Evolutionary conservation across 352 stramenopile species (phyloP).

Genomic region (Phytophthora brassicae): DNA sequence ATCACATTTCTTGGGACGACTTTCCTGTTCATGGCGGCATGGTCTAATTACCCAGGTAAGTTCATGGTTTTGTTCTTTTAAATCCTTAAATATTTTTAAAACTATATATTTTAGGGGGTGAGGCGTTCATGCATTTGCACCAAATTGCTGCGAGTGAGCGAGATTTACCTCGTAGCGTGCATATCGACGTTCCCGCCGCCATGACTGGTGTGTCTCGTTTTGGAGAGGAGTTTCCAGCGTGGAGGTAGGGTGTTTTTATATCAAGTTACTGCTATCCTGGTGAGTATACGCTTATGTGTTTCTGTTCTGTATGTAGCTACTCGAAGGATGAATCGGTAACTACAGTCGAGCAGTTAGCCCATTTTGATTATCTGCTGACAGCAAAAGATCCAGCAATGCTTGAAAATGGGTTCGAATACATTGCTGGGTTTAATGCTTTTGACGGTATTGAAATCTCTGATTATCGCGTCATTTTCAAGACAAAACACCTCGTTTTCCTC

Average conservation of each 20-base stretch:
- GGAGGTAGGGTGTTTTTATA: constrained; percentile 53
- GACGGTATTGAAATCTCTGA: constrained; percentile 35
- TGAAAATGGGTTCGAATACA: constrained; percentile 44
- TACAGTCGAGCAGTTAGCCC: constrained; percentile 40
- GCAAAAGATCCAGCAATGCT: constrained; percentile 38
- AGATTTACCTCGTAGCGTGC: constrained; percentile 48
- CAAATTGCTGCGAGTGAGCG: constrained; percentile 37
- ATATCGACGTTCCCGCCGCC: constrained; percentile 93
- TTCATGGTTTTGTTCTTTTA: background rate
- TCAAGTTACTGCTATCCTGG: background rate
- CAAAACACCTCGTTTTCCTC: constrained; percentile 52
- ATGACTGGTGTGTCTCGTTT: constrained; percentile 95
- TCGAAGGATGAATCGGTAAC: constrained; percentile 73
- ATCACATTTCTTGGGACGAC: constrained; percentile 44
- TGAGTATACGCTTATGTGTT: background rate
- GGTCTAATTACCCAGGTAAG: constrained; percentile 93
- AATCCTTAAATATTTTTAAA: constrained; percentile 4
- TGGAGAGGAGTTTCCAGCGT: constrained; percentile 73
- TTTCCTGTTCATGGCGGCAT: constrained; percentile 76
- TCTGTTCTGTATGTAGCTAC: constrained; percentile 43
- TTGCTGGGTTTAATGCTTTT: constrained; percentile 55
- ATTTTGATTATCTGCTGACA: constrained; percentile 74
- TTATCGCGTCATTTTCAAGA: constrained; percentile 49
- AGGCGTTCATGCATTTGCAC: constrained; percentile 68
- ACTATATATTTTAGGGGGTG: constrained; percentile 49